These are phyloP conservation scores for Pezicula radicicola DNA, from an alignment of 2,329 filamentous ascomycete genomes.

Conservation along the genomic window DNA sequence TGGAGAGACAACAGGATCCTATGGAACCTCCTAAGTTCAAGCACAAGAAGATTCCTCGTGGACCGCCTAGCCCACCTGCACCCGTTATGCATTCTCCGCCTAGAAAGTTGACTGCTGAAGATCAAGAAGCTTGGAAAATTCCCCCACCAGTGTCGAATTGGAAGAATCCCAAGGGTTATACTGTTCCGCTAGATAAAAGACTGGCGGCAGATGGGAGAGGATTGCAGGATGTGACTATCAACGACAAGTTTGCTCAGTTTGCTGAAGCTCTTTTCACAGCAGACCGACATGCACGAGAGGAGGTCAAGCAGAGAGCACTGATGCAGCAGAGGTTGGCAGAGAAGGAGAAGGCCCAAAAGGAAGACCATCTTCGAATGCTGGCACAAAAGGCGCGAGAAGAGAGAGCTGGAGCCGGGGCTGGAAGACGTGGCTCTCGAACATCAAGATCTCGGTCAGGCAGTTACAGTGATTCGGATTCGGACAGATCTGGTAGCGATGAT, in stretches of 20 bases:
- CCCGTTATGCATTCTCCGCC: slow-evolving; percentile 95
- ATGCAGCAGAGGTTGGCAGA: slow-evolving; percentile 97
- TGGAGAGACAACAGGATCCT: slow-evolving; percentile 88
- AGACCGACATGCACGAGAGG: slow-evolving; percentile 90
- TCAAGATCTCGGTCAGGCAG: slow-evolving; percentile 42
- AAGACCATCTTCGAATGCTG: slow-evolving; percentile 82
- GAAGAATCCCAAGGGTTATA: slow-evolving; percentile 99
- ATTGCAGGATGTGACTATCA: slow-evolving; percentile 91
- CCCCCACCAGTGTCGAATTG: slow-evolving; percentile 91
- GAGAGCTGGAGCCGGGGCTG: slow-evolving; percentile 51
- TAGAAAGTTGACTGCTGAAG: slow-evolving; percentile 90
- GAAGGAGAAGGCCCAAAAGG: slow-evolving; percentile 93
- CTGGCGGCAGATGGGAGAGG: slow-evolving; percentile 90
- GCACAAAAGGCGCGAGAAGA: slow-evolving; percentile 92
- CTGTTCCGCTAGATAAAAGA: slow-evolving; percentile 91
- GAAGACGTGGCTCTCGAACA: slow-evolving; percentile 35
- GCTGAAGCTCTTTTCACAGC: slow-evolving; percentile 92
- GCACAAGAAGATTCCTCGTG: slow-evolving; percentile 95
- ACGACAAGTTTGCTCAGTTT: slow-evolving; percentile 97
- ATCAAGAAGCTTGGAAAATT: slow-evolving; percentile 95
- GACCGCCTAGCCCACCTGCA: slow-evolving; percentile 87
- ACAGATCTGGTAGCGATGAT: slow-evolving; percentile 29
- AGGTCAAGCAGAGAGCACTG: slow-evolving; percentile 84
- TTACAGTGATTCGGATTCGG: slow-evolving; percentile 50
- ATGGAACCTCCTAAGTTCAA: slow-evolving; percentile 99